Evolutionary conservation across 306 rosid species (phyloP), one percentile per base, ranked within the genome.

Genomic region (Vicia faba): DNA sequence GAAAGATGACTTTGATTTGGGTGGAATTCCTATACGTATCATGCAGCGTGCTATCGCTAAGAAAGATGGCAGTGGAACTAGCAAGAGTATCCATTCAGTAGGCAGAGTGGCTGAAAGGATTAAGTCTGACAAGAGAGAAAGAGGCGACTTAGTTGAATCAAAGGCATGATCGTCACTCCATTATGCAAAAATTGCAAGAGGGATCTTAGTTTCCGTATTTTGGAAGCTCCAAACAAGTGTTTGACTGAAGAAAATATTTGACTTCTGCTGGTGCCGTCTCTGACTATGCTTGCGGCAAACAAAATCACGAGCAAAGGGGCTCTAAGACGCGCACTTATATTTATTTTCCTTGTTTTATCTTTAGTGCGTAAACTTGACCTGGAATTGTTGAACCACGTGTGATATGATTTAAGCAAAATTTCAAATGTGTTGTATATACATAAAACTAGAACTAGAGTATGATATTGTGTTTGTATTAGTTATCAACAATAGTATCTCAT

Each of bases 1-100:
- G 87, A 93, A 93, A 73, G 98, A 93, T 15, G 98, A 89, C 80
- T 92, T 92, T 4, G 91, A 89, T 82, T 84, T 92, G 86, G 96
- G 96, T 60, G 98, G 98, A 73, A 89, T 88, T 79, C 96, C 98
- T 12, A 84, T 92, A 67, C 77, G 98, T 67, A 88, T 93, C 71
- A 82, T 86, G 91, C 96, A 83, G 71, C 85, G 98, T 68, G 73
- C 67, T 14, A 71, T 84, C 14, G 33, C 72, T 46, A 85, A 82
- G 78, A 89, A 78, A 64, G 69, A 67, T 29, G 70, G 19, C 4
- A 76, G 60, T 48, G 61, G 75, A 57, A 71, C 62, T 62, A 76
- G 61, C 74, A 86, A 86, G 78, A 83, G 77, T 64, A 43, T 55
- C 62, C 80, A 43, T 60, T 55, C 78, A 33, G 62, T 20, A 40